Evolutionary conservation across 805 yeast genomes (phyloP).

Genomic region (Aciculoconidium aculeatum): DNA sequence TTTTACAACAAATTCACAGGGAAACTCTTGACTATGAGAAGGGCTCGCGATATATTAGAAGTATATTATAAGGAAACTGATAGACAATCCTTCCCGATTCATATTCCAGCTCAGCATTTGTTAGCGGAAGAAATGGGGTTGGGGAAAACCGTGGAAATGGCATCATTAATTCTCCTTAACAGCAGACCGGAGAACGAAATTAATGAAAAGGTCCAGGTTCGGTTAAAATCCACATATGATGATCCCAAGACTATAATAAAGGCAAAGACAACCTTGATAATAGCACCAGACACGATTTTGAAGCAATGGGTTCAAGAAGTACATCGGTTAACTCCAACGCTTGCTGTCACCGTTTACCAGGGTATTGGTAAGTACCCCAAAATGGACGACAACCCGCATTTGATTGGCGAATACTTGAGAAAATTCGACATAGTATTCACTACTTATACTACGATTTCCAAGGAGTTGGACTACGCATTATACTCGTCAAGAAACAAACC

Average conservation of each 20-base stretch:
- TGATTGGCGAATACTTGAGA: slow-evolving; percentile 49
- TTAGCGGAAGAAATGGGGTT: slow-evolving; percentile 96
- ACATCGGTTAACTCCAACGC: slow-evolving; percentile 46
- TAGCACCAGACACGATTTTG: slow-evolving; percentile 80
- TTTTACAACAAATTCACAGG: slow-evolving; percentile 53
- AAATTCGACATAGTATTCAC: slow-evolving; percentile 75
- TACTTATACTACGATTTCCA: slow-evolving; percentile 64
- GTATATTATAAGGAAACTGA: too few species aligned
- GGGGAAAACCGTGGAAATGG: slow-evolving; percentile 87
- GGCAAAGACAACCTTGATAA: slow-evolving; percentile 69
- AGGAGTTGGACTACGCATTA: slow-evolving; percentile 74
- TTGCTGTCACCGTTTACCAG: slow-evolving; percentile 57
- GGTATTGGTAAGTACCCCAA: slow-evolving; percentile 40
- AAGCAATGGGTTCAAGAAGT: slow-evolving; percentile 86
- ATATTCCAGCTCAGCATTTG: slow-evolving; percentile 56
- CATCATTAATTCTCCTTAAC: slow-evolving; percentile 59
- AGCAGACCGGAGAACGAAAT: slow-evolving; percentile 40
- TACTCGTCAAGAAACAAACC: slow-evolving; percentile 56
- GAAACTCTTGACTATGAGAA: too few species aligned
- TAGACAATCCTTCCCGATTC: too few species aligned
- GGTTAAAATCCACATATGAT: slow-evolving; percentile 31
- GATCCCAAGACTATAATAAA: slow-evolving; percentile 41
- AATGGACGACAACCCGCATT: slow-evolving; percentile 25
- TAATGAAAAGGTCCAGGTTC: slow-evolving; percentile 22
- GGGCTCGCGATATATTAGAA: slow-evolving; percentile 28